Base-by-base conservation (phyloP, 306 rosid species). In the Styphnolobium japonicum region DNA sequence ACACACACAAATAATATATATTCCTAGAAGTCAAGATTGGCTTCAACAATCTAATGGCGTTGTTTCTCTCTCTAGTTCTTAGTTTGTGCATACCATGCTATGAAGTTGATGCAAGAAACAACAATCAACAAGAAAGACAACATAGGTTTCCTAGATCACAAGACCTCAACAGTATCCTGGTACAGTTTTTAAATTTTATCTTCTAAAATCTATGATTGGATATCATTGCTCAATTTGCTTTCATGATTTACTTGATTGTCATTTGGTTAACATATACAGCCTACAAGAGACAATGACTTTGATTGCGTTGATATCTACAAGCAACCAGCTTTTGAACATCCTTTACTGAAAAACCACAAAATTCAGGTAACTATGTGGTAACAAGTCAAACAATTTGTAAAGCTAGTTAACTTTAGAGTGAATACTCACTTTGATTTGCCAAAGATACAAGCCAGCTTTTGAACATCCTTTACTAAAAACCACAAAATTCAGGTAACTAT, bases 271-370 rank as follows among this genome's bases (percentile, higher is more conserved):
- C 61, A 19, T 12, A 55, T 37, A 0, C 53, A 73, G 77, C 10
- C 0, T 55, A 5, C 15, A 0, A 6, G 7, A 10, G 9, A 72
- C 0, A 7, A 55, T 39, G n/a, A 73, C 15, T 72, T 53, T 55
- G 34, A 55, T 10, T 72, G 77, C 4, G 48, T 53, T 33, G 66
- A 72, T 72, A 72, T 55, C 23, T 7, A 56, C 67, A 73, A 55
- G 1, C 77, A 73, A 36, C 27, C 21, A 10, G 36, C 76, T 33
- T 9, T 71, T 2, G 14, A 52, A 33, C 64, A 52, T 6, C 76
- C 64, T 25, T 22, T 19, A 0, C 5, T 73, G 7, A 73, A 55
- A 55, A 55, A 73, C 2, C 77, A 73, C 55, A 71, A 71, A 37
- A 37, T 73, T 15, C 67, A 53, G 67, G 67, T 72, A 72, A 60